Percentiles rank a stretch among this genome's conserved stretches.
phyloP scores from a whole-genome alignment of 2,329 filamentous ascomycete genomes.

The Curvularia spicifera region DNA sequence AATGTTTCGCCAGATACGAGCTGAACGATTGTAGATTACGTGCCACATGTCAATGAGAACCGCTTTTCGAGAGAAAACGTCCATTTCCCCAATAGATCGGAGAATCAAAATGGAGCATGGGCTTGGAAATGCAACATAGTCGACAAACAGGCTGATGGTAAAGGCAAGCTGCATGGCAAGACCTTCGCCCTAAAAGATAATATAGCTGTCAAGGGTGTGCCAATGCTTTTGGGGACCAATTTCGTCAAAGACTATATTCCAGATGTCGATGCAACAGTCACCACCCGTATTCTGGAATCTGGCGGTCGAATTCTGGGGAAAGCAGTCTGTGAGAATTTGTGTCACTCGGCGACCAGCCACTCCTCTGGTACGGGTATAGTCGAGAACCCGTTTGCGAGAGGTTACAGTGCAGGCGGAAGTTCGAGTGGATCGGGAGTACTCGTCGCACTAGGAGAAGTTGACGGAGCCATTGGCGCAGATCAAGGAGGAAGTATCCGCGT shows the following conservation, averaged over 20 bases:
- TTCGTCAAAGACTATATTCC: conserved; percentile 21
- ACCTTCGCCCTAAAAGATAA: conserved; percentile 43
- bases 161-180: conserved; percentile 48
- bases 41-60: conserved; percentile 39
- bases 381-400: conserved; percentile 54
- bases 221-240: conserved; percentile 42
- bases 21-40: conserved; percentile 35
- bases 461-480: conserved; percentile 58
- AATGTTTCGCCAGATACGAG: not conserved
- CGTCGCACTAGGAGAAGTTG: conserved; percentile 53
- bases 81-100: conserved; percentile 39
- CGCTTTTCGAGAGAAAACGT: conserved; percentile 44
- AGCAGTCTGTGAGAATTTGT: conserved; percentile 45
- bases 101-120: conserved; percentile 53
- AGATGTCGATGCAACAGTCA: conserved; percentile 39
- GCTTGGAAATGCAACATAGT: conserved; percentile 52
- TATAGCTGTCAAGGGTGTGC: conserved; percentile 41
- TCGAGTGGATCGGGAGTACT: conserved; percentile 58
- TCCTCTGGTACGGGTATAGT: conserved; percentile 52
- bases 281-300: conserved; percentile 38
- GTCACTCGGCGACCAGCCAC: conserved; percentile 40
- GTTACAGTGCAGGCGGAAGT: conserved; percentile 59
- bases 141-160: conserved; percentile 32
- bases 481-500: conserved; percentile 58
- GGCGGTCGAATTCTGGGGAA: conserved; percentile 39